Conservation (phyloP, 1,139 yeast species). For the Geotrichum carabidarum region DNA sequence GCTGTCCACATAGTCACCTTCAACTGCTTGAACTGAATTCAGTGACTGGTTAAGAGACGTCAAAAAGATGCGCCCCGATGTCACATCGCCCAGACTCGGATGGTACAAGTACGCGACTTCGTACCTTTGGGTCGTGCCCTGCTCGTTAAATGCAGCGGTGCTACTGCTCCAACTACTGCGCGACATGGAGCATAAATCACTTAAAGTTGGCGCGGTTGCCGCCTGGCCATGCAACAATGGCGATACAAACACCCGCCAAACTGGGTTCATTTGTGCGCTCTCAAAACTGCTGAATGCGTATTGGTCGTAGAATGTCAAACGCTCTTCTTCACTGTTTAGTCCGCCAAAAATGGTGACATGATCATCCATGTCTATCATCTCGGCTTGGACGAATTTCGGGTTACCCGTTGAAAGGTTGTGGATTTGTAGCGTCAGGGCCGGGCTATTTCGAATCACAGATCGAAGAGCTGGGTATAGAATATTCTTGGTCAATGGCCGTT, state of each 20-base stretch:
- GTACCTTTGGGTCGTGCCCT: background rate
- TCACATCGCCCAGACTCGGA: slow-evolving; percentile 14
- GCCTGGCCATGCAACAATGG: background rate
- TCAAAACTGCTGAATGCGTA: background rate
- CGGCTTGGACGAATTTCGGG: background rate
- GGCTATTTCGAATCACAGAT: background rate
- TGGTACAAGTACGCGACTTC: slow-evolving; percentile 11
- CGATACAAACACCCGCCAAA: slow-evolving; percentile 14
- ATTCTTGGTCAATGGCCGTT: background rate
- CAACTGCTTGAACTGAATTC: background rate
- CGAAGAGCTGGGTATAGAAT: slow-evolving; percentile 7
- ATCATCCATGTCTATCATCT: slow-evolving; percentile 4
- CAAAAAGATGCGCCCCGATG: slow-evolving; percentile 13
- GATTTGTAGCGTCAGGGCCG: background rate
- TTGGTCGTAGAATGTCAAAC: background rate
- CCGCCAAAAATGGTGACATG: slow-evolving; percentile 3
- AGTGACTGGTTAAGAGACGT: background rate
- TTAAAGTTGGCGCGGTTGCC: background rate
- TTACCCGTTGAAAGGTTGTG: background rate
- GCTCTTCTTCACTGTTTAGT: slow-evolving; percentile 1
- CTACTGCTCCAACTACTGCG: background rate
- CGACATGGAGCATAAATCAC: background rate
- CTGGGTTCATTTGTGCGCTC: background rate
- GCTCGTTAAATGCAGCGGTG: background rate
- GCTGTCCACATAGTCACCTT: background rate